Conservation (phyloP, 306 rosid species). For the Alnus rubra region DNA sequence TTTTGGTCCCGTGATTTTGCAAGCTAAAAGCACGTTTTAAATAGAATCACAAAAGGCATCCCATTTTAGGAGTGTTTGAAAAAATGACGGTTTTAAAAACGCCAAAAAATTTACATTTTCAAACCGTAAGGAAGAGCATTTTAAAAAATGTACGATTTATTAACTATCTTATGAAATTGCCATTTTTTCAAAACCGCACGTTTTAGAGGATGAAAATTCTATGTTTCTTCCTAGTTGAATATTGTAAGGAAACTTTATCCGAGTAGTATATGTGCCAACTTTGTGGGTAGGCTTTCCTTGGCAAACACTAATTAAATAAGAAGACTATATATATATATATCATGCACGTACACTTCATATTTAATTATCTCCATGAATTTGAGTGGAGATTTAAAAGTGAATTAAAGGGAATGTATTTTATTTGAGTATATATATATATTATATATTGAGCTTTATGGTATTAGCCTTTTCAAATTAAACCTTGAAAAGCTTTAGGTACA, state of each 20-base stretch:
- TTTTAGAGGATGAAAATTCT: neutral
- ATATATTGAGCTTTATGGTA: neutral
- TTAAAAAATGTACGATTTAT: too few species aligned
- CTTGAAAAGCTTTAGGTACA: conserved; percentile 14
- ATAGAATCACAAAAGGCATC: too few species aligned
- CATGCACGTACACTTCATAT: neutral
- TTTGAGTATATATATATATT: neutral
- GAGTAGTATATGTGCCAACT: neutral
- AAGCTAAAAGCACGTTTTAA: too few species aligned
- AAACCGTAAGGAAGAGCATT: too few species aligned
- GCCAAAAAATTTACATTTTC: too few species aligned
- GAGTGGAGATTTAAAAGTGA: conserved; percentile 28
- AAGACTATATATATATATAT: conserved; percentile 4
- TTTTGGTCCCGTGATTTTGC: too few species aligned
- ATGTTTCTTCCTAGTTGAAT: neutral
- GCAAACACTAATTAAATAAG: conserved; percentile 5
- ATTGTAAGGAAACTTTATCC: neutral
- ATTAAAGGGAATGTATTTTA: neutral
- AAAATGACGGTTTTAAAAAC: too few species aligned
- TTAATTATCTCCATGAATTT: conserved; percentile 16
- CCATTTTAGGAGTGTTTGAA: too few species aligned
- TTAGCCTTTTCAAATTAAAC: conserved; percentile 7
- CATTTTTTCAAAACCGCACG: too few species aligned
- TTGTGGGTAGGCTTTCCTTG: neutral
- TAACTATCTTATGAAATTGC: too few species aligned